Base-by-base conservation (phyloP, 805 yeast species). In the Candida alai region DNA sequence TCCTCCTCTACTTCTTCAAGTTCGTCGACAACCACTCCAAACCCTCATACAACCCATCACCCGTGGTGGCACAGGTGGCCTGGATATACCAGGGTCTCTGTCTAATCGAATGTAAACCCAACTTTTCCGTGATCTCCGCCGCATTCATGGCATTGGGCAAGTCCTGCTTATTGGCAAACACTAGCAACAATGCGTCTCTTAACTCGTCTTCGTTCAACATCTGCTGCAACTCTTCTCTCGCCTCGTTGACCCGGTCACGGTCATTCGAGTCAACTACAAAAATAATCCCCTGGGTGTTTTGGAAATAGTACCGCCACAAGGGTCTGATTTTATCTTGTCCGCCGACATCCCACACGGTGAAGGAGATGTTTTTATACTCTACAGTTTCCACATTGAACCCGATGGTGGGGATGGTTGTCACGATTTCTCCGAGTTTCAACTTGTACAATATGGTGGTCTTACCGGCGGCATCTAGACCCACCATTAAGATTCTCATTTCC, bases 91-190 rank as follows among this genome's bases (percentile, higher is more conserved):
- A 62, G 24, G 68, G 65, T 51, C 68, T 56, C 47, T 62, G 65
- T 48, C 68, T 55, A 48, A 62, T 62, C 40, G 64, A 57, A 46
- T 62, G 68, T 51, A 62, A 61, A 33, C 68, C 67, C 48, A 62
- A 60, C 52, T 62, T 62, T 47, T 62, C 68, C 35, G 68, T 62
- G 43, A 62, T 60, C 47, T 62, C 68, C 28, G 67, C 66, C 25
- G 68, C 68, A 49, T 60, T 62, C 68, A 62, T 62, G 49, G 68
- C 68, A 48, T 62, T 62, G 30, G 68, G 68, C 49, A 62, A 60
- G 45, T 62, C 68, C 47, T 62, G 68, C 56, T 62, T 62, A 56
- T 62, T 62, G 37, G 68, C 68, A 39, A 62, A 59, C 22, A 62
- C 59, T 48, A 62, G 52, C 45, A 62, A 56, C 42, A 62, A 54